These are phyloP conservation scores for Solanum peruvianum DNA, from an alignment of 257 asterid species.

Conservation along the genomic window DNA sequence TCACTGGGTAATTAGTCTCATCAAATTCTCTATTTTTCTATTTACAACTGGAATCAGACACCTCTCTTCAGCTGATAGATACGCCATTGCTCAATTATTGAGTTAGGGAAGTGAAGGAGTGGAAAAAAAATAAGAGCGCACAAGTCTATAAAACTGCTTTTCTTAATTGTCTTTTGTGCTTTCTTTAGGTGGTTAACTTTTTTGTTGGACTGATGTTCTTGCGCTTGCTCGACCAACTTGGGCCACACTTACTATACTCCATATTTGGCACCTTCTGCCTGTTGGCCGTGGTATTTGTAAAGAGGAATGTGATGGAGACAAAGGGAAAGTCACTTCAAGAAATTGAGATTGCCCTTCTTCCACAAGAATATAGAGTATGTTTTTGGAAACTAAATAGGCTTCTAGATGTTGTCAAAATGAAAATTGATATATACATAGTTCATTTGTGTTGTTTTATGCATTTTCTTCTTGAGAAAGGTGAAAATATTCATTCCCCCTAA, in stretches of 20 bases:
- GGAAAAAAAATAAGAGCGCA: background rate
- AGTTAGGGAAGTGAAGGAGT: background rate
- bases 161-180: background rate
- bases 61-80: background rate
- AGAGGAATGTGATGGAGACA: slow-evolving; percentile 72
- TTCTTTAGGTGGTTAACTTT: slow-evolving; percentile 59
- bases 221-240: slow-evolving; percentile 70
- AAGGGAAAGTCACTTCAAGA: slow-evolving; percentile 93
- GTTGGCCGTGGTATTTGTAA: slow-evolving; percentile 63
- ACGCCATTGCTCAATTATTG: background rate
- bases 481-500: background rate
- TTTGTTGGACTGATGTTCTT: slow-evolving; percentile 77
- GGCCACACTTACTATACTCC: slow-evolving; percentile 60
- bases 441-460: background rate
- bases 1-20: slow-evolving; percentile 61
- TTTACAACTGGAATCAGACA: background rate
- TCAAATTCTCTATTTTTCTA: background rate
- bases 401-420: background rate
- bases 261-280: slow-evolving; percentile 61
- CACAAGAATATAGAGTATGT: slow-evolving; percentile 20
- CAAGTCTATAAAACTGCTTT: background rate
- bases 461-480: background rate
- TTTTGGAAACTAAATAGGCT: background rate
- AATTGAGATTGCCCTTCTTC: slow-evolving; percentile 83
- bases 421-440: background rate